Base-by-base conservation (phyloP, 1,284 basidiomycete genomes). In the Apiotrichum siamense region DNA sequence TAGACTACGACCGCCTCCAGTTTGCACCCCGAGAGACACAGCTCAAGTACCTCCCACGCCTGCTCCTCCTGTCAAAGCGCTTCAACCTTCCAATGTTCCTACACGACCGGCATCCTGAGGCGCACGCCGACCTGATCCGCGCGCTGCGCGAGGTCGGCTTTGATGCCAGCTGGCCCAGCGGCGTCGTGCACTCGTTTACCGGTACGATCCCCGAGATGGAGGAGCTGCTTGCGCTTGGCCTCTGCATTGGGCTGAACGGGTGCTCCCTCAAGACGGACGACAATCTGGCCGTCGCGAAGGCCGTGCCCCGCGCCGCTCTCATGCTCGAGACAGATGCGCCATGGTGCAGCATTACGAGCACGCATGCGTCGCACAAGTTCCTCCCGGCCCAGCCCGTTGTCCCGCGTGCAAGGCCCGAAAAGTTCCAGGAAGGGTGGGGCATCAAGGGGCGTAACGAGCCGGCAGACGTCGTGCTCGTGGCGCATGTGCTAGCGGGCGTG, bases 371-470 rank as follows among this genome's bases (percentile, higher is more conserved):
- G 0, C 77, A 80, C 54, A 47, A 69, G 7, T 76, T 82, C 62
- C 70, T 90, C 3, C 75, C 80, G 21, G 64, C 4, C 61, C 80
- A 15, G 85, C 82, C 69, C 77, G 82, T 59, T 80, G 83, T 4
- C 59, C 78, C 12, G 77, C 79, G 62, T 49, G 65, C 70, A 23
- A 85, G 85, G 63, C 81, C 85, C 11, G 87, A 92, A 59, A 80
- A 80, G 7, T 87, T 84, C 65, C 76, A 77, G 5, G 63, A 68
- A 11, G 84, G 83, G 1, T 79, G 79, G 59, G 77, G 83, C 1
- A 83, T 91, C 41, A 92, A 93, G 69, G 86, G 87, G 0, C 76
- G 90, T 18, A 89, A 88, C 63, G 91, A 93, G 65, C 88, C 90
- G 1, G 79, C 76, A 18, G 77, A 83, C 39, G 67, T 88, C 33